These are phyloP conservation scores for Colletotrichum cuscutae DNA, from an alignment of 2,329 filamentous ascomycete species.

Conservation along the genomic window DNA sequence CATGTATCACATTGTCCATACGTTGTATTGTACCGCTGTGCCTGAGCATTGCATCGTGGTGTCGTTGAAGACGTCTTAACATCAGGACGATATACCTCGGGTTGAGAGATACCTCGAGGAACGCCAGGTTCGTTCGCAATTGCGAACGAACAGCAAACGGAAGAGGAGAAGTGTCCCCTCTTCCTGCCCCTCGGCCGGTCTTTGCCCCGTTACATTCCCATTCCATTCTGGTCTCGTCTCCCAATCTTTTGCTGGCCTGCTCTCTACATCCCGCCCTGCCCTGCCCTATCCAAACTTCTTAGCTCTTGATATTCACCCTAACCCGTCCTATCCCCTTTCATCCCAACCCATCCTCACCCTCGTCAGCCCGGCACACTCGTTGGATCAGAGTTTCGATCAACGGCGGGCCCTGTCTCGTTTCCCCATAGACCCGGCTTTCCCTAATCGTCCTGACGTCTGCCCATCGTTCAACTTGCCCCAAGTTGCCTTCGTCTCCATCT, in stretches of 20 bases:
- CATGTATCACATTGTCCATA: neutral
- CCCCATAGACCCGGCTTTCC: constrained; percentile 17
- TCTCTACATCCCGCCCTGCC: constrained; percentile 11
- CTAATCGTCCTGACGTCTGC: constrained; percentile 16
- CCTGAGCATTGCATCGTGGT: neutral
- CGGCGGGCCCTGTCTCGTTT: constrained; percentile 4
- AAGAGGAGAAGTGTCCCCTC: constrained; percentile 14
- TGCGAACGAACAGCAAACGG: constrained; percentile 28
- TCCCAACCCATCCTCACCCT: constrained; percentile 12
- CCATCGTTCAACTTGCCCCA: neutral
- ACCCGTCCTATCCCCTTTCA: neutral
- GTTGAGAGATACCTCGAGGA: constrained; percentile 1
- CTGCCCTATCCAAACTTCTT: neutral
- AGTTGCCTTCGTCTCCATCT: neutral
- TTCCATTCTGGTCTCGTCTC: neutral
- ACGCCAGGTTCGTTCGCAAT: constrained; percentile 34
- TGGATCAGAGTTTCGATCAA: constrained; percentile 25
- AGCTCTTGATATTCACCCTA: neutral
- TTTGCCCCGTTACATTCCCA: constrained; percentile 19
- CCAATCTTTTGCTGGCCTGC: neutral
- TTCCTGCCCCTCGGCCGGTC: neutral
- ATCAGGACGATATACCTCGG: neutral
- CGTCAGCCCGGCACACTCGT: constrained; percentile 6
- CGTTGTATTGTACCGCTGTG: constrained; percentile 4
- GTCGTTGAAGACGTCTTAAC: neutral